phyloP scores from a whole-genome alignment of 192 early-diverging fungal species.

The Geranomyces michiganensis region DNA sequence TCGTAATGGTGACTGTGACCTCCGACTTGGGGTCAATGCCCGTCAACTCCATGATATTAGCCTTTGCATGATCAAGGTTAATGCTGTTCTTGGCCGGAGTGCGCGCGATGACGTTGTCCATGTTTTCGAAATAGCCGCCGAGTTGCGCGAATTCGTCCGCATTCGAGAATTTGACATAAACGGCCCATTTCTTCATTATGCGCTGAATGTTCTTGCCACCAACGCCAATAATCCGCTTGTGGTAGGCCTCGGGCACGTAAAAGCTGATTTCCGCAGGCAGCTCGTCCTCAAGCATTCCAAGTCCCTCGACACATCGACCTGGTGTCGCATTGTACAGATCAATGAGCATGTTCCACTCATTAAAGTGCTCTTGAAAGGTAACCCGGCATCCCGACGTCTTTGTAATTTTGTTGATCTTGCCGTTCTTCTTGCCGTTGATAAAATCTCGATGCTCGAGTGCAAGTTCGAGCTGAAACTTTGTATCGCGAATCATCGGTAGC shows the following conservation, averaged over 20 bases:
- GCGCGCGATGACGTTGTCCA: constrained; percentile 81
- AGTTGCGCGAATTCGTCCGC: constrained; percentile 71
- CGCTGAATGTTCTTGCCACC: constrained; percentile 87
- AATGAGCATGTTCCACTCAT: constrained; percentile 81
- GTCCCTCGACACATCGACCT: constrained; percentile 64
- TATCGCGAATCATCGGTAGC: constrained; percentile 55
- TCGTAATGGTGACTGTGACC: constrained; percentile 47
- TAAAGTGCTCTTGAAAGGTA: constrained; percentile 68
- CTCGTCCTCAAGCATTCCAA: constrained; percentile 75
- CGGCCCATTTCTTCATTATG: constrained; percentile 88
- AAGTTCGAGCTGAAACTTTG: constrained; percentile 75
- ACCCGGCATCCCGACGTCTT: constrained; percentile 72
- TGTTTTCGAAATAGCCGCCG: constrained; percentile 78
- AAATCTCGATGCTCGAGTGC: constrained; percentile 81
- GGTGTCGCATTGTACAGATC: constrained; percentile 65
- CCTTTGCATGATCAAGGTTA: constrained; percentile 65
- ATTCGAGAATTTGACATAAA: constrained; percentile 87
- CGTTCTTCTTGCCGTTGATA: constrained; percentile 87
- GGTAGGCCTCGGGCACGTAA: constrained; percentile 77
- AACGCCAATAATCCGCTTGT: constrained; percentile 88
- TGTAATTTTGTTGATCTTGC: constrained; percentile 86
- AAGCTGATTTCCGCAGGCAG: constrained; percentile 86
- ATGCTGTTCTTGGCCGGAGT: constrained; percentile 75
- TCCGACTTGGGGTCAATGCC: constrained; percentile 53
- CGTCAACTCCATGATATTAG: constrained; percentile 66